A percentile compares a stretch with the other conserved stretches of the same genome.
Conservation (phyloP, 75 land plant genomes). For the Sequoia sempervirens region DNA sequence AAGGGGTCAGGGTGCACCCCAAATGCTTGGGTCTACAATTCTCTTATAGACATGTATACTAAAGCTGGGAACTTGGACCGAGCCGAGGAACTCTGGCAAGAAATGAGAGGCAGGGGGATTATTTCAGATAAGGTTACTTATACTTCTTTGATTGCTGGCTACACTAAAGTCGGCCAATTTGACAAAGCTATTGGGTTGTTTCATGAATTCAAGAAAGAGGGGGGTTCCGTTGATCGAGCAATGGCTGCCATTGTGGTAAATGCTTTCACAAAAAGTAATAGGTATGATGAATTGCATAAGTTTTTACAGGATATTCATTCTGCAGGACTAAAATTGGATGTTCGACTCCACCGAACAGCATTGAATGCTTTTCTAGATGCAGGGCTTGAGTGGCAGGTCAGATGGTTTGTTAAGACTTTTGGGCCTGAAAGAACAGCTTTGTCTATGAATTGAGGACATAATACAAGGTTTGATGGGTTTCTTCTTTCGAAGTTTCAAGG, state of each 20-base stretch:
- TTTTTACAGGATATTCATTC: conserved; percentile 51
- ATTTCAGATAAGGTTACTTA: conserved; percentile 69
- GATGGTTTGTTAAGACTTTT: conserved; percentile 35
- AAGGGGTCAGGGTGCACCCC: conserved; percentile 54
- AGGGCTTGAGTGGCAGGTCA: conserved; percentile 40
- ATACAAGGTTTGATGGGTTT: neutral
- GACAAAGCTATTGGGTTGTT: conserved; percentile 48
- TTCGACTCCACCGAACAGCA: conserved; percentile 56
- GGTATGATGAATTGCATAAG: conserved; percentile 42
- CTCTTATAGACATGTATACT: conserved; percentile 70
- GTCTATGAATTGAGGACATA: neutral
- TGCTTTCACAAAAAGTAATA: conserved; percentile 43
- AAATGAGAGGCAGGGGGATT: conserved; percentile 51
- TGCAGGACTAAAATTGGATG: conserved; percentile 50
- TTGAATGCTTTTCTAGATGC: conserved; percentile 59
- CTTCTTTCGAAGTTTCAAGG: neutral
- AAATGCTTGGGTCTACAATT: conserved; percentile 68
- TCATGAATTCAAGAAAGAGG: conserved; percentile 35
- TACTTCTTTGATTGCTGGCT: conserved; percentile 55
- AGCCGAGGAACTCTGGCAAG: conserved; percentile 57
- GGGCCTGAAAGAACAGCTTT: conserved; percentile 11
- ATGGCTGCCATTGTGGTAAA: conserved; percentile 75
- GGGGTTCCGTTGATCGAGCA: conserved; percentile 44
- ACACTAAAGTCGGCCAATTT: conserved; percentile 39
- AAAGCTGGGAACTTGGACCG: conserved; percentile 44